phyloP scores from a whole-genome alignment of 495 filamentous ascomycete genomes.

The Astrothelium subdiscretum region DNA sequence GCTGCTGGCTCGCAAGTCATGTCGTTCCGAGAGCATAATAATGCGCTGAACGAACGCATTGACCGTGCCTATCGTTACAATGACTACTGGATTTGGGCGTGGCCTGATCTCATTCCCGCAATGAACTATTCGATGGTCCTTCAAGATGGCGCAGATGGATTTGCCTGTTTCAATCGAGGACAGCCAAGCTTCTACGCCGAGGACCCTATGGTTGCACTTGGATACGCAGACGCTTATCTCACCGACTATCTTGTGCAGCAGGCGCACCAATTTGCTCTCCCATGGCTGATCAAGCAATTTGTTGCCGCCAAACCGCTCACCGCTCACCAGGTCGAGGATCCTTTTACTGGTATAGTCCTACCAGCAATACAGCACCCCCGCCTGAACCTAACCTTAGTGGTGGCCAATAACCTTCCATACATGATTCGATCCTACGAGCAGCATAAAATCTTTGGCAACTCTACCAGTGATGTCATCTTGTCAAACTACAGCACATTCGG shows the following conservation, averaged over 20 bases:
- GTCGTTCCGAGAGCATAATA: not conserved
- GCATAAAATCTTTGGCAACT: slow-evolving; percentile 2
- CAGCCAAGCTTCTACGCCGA: not conserved
- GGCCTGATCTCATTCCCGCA: slow-evolving; percentile 2
- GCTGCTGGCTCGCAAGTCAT: not conserved
- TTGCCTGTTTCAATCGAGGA: slow-evolving; percentile 11
- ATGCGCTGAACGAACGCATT: slow-evolving; percentile 6
- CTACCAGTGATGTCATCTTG: slow-evolving; percentile 4
- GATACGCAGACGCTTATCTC: not conserved
- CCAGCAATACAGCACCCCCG: not conserved
- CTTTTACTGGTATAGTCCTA: not conserved
- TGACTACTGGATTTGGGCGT: slow-evolving; percentile 12
- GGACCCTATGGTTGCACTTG: not conserved
- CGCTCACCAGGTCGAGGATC: not conserved
- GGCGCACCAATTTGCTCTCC: not conserved
- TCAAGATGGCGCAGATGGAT: slow-evolving; percentile 7
- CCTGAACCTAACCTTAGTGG: not conserved
- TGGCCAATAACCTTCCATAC: not conserved
- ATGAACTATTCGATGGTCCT: slow-evolving; percentile 10
- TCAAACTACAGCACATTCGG: slow-evolving; percentile 1
- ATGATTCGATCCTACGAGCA: not conserved
- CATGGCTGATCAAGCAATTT: not conserved
- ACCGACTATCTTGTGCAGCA: not conserved
- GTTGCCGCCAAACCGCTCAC: not conserved
- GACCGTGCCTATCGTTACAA: slow-evolving; percentile 6